These are phyloP conservation scores for Trichoderma koningii DNA, from an alignment of 2,329 filamentous ascomycete genomes.

Conservation along the genomic window DNA sequence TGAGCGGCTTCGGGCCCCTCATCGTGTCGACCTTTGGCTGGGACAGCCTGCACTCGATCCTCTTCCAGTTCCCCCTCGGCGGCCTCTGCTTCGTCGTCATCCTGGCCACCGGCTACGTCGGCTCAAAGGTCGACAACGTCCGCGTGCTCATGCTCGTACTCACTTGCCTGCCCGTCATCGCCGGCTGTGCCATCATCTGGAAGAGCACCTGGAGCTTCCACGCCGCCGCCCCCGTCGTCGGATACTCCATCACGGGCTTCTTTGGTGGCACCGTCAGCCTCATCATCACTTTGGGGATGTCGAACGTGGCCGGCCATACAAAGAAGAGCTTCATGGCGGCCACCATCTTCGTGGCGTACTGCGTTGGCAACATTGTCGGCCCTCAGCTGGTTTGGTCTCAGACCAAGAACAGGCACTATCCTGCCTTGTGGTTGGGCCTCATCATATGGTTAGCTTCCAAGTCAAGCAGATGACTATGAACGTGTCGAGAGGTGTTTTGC, in stretches of 20 bases:
- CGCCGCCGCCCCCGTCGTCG: slow-evolving; percentile 66
- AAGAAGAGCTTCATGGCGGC: slow-evolving; percentile 78
- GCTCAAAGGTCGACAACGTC: slow-evolving; percentile 61
- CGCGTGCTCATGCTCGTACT: slow-evolving; percentile 65
- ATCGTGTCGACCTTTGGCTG: slow-evolving; percentile 74
- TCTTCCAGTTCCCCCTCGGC: slow-evolving; percentile 75
- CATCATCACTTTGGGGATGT: slow-evolving; percentile 55
- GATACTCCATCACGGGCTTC: slow-evolving; percentile 72
- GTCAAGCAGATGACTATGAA: background rate
- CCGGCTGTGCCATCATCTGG: slow-evolving; percentile 75
- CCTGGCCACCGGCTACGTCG: slow-evolving; percentile 65
- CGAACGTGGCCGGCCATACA: slow-evolving; percentile 73
- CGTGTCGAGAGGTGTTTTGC: background rate
- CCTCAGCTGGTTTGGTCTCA: slow-evolving; percentile 70
- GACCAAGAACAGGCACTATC: slow-evolving; percentile 67
- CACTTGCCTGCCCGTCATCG: slow-evolving; percentile 73
- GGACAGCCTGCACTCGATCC: slow-evolving; percentile 63
- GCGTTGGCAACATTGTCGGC: slow-evolving; percentile 74
- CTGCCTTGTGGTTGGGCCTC: slow-evolving; percentile 68
- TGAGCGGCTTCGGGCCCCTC: slow-evolving; percentile 69
- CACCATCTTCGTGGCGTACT: slow-evolving; percentile 74
- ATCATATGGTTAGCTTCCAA: slow-evolving; percentile 53
- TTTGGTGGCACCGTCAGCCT: slow-evolving; percentile 70
- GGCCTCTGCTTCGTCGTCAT: slow-evolving; percentile 68
- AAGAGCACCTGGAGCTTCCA: slow-evolving; percentile 65